Percentiles rank a stretch among this genome's conserved stretches.
phyloP scores from a whole-genome alignment of 2,329 filamentous ascomycete species.

The Acarospora socialis region DNA sequence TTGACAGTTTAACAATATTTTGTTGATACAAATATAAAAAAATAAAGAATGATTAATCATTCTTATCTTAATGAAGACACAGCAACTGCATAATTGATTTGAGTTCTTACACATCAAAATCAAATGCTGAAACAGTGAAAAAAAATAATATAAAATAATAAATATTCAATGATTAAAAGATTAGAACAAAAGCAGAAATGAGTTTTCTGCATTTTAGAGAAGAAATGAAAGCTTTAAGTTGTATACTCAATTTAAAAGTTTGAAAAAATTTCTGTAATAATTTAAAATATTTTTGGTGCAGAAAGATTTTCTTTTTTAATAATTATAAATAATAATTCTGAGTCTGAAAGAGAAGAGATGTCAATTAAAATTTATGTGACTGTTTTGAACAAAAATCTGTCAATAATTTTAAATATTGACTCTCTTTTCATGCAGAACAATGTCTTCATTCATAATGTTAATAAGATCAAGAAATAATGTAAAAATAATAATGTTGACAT shows the following conservation, averaged over 20 bases:
- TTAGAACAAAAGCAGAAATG: neutral
- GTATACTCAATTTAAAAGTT: no score
- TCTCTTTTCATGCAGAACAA: no score
- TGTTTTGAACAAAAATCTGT: neutral
- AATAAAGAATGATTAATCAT: no score
- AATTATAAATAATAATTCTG: neutral
- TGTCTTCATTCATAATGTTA: neutral
- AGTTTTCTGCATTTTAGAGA: neutral
- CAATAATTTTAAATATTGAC: neutral
- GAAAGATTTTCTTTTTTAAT: no score
- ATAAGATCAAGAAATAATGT: neutral
- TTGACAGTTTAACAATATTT: no score
- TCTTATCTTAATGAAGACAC: neutral
- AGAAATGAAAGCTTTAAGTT: neutral
- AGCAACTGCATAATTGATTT: neutral
- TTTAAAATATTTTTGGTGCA: no score
- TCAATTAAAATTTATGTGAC: neutral
- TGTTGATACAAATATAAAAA: no score
- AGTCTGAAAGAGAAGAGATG: neutral
- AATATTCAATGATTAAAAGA: neutral
- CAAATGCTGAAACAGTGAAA: neutral
- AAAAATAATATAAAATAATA: constrained; percentile 1
- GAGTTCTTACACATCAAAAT: neutral
- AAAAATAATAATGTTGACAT: neutral
- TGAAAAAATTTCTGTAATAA: no score